Evolutionary conservation across 2,329 filamentous ascomycete genomes (phyloP).

Genomic region (Talaromyces sp.): DNA sequence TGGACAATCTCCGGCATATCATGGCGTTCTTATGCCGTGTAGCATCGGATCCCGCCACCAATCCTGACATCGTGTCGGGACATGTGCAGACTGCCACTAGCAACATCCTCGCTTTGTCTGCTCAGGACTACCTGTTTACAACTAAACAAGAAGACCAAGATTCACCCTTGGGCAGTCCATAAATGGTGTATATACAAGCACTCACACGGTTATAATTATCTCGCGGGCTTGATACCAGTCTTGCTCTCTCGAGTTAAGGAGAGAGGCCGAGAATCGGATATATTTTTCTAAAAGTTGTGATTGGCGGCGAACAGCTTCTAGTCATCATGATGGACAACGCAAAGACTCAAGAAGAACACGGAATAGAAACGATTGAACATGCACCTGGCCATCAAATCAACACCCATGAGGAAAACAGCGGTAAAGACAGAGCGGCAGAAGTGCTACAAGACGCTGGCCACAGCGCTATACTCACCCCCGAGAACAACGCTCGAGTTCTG

Average conservation of each 20-base stretch:
- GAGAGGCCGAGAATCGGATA: neutral
- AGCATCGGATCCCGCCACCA: neutral
- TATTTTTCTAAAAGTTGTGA: neutral
- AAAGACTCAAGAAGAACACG: neutral
- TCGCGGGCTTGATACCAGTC: neutral
- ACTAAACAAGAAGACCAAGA: neutral
- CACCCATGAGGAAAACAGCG: neutral
- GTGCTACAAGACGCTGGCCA: conserved; percentile 43
- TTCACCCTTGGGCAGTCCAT: neutral
- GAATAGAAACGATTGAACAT: neutral
- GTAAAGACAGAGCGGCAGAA: conserved; percentile 45
- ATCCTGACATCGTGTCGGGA: neutral
- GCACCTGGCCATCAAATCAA: neutral
- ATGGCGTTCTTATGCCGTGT: neutral
- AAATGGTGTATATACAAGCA: neutral
- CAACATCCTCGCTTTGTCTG: neutral
- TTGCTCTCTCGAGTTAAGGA: neutral
- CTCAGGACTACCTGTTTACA: neutral
- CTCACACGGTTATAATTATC: neutral
- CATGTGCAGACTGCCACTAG: neutral
- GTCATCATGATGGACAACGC: neutral
- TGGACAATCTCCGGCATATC: neutral
- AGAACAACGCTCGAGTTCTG: conserved; percentile 48
- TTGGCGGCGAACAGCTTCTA: neutral
- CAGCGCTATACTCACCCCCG: conserved; percentile 44